These are phyloP conservation scores for Colletotrichum sp. DNA, from an alignment of 2,329 filamentous ascomycete species.

Conservation along the genomic window DNA sequence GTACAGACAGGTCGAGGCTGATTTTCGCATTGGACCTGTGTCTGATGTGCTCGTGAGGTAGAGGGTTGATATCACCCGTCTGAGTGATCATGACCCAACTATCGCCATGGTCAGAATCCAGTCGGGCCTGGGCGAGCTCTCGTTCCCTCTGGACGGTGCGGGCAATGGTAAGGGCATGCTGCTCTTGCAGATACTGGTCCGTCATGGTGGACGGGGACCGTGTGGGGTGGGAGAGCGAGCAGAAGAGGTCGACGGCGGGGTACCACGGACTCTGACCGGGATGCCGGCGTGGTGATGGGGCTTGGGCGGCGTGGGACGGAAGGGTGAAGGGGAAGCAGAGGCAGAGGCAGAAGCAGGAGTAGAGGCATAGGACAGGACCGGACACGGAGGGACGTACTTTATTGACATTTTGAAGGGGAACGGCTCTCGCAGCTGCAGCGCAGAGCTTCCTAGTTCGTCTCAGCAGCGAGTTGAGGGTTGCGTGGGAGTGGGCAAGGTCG, in stretches of 20 bases:
- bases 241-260: conserved; percentile 19
- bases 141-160: conserved; percentile 38
- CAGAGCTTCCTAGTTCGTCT: conserved; percentile 24
- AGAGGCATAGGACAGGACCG: neutral
- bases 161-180: conserved; percentile 48
- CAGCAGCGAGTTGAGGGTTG: conserved; percentile 23
- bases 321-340: neutral
- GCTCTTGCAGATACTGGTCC: conserved; percentile 40
- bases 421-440: conserved; percentile 16
- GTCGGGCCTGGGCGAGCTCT: conserved; percentile 22
- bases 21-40: conserved; percentile 83
- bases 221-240: conserved; percentile 14
- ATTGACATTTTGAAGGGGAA: conserved; percentile 49
- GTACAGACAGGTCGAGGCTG: conserved; percentile 74
- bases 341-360: neutral
- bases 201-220: conserved; percentile 44
- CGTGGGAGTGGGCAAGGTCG: conserved; percentile 21
- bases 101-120: conserved; percentile 59
- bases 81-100: conserved; percentile 93
- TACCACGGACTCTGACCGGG: conserved; percentile 16
- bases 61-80: conserved; percentile 75
- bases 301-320: conserved; percentile 1
- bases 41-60: conserved; percentile 83
- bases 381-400: conserved; percentile 50
- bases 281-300: conserved; percentile 18